These are phyloP conservation scores for Neocucurbitaria cava DNA, from an alignment of 2,329 filamentous ascomycete genomes.

Conservation along the genomic window DNA sequence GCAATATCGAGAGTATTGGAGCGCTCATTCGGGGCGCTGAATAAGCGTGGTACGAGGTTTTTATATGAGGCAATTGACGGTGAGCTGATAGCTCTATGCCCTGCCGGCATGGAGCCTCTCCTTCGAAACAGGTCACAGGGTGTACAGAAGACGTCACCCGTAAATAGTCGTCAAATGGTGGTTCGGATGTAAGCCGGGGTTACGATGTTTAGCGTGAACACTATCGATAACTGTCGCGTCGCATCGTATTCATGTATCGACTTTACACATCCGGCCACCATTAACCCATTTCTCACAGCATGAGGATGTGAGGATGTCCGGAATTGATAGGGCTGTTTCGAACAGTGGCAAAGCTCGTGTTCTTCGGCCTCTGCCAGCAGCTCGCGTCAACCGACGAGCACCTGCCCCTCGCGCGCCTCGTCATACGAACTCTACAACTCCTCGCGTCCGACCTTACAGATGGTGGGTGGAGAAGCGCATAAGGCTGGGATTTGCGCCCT, in stretches of 20 bases:
- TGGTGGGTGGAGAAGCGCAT: background rate
- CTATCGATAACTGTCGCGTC: background rate
- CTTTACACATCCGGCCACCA: background rate
- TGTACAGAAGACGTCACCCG: background rate
- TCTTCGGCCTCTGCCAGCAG: background rate
- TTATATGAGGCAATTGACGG: slow-evolving; percentile 2
- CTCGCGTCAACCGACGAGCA: background rate
- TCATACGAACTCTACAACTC: background rate
- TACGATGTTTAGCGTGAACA: background rate
- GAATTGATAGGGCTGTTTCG: background rate
- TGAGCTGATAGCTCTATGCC: background rate
- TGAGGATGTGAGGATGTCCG: background rate
- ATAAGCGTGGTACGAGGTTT: slow-evolving; percentile 13
- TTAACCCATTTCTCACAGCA: background rate
- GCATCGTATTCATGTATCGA: background rate
- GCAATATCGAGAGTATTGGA: slow-evolving; percentile 22
- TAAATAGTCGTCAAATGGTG: background rate
- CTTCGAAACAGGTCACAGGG: background rate
- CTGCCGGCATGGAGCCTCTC: background rate
- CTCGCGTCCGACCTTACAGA: background rate
- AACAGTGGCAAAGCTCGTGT: slow-evolving; percentile 1
- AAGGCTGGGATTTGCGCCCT: background rate
- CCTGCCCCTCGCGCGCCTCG: background rate
- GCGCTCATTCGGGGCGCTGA: slow-evolving; percentile 11
- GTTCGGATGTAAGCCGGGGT: background rate